Base-by-base conservation (phyloP, 805 yeast genomes). In the Schwanniomyces sp. region DNA sequence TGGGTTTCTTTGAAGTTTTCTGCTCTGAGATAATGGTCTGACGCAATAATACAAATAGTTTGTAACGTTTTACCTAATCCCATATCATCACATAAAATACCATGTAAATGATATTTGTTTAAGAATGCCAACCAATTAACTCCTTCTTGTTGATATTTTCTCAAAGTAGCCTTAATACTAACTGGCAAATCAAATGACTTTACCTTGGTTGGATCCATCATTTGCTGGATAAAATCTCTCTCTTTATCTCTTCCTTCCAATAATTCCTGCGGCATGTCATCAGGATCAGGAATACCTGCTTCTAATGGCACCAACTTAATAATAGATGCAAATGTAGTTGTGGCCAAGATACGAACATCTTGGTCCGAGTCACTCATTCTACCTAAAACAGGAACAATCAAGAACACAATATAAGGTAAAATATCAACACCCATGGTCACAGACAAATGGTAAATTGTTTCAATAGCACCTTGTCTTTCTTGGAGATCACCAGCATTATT, bases 61-160 rank as follows among this genome's bases (percentile, higher is more conserved):
- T 94, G 99, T 50, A 94, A 75, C 0, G 99, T 94, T 64, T 94
- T 94, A 44, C 99, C 99, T 27, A 94, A 76, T 6, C 99, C 99
- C 99, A 94, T 94, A 82, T 94, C 99, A 65, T 94, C 99, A 81
- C 99, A 94, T 42, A 94, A 74, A 59, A 94, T 92, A 45, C 99
- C 99, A 70, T 94, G 99, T 45, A 94, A 73, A 65, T 92, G 96
- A 63, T 94, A 94, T 59, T 88, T 88, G 70, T 94, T 94, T 59
- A 94, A 77, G 62, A 94, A 94, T 7, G 96, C 96, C 45, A 94
- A 75, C 99, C 99, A 94, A 64, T 92, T 94, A 34, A 94, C 95
- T 67, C 99, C 99, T 51, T 94, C 98, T 64, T 94, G 98, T 70
- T 94, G 99, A 63, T 94, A 94, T 52, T 88, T 87, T 63, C 99